Evolutionary conservation across 371 early-diverging fungal species (phyloP).

Genomic region (Apophysomyces variabilis): DNA sequence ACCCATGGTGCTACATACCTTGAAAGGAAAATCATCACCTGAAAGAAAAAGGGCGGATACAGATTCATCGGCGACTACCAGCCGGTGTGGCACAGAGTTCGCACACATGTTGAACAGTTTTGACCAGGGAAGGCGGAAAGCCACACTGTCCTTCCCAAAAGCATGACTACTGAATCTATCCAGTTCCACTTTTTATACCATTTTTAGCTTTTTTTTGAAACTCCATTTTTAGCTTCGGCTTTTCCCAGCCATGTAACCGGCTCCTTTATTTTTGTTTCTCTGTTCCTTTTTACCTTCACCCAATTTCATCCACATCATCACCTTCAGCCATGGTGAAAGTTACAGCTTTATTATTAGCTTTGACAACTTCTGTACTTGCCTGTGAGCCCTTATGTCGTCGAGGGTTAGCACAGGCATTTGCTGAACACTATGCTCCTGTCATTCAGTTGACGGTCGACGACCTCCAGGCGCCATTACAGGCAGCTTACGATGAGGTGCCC

Average conservation of each 20-base stretch:
- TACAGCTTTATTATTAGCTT: not conserved
- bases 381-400: slow-evolving; percentile 64
- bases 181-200: not conserved
- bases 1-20: not conserved
- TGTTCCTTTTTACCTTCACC: not conserved
- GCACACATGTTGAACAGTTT: not conserved
- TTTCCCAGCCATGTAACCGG: not conserved
- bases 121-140: not conserved
- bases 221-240: not conserved
- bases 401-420: slow-evolving; percentile 58
- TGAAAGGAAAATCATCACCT: slow-evolving; percentile 4
- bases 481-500: slow-evolving; percentile 29
- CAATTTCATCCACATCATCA: not conserved
- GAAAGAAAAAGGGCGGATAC: no score
- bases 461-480: slow-evolving; percentile 34
- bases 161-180: not conserved
- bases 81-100: slow-evolving; percentile 3
- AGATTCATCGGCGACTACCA: not conserved
- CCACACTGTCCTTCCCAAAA: no score
- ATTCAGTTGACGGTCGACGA: slow-evolving; percentile 32
- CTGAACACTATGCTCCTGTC: slow-evolving; percentile 51
- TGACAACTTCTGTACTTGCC: slow-evolving; percentile 33
- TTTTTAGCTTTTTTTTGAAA: slow-evolving; percentile 8
- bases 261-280: not conserved
- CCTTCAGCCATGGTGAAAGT: not conserved